Conservation (phyloP, 305 asterid genomes). For the Fraxinus nigra region DNA sequence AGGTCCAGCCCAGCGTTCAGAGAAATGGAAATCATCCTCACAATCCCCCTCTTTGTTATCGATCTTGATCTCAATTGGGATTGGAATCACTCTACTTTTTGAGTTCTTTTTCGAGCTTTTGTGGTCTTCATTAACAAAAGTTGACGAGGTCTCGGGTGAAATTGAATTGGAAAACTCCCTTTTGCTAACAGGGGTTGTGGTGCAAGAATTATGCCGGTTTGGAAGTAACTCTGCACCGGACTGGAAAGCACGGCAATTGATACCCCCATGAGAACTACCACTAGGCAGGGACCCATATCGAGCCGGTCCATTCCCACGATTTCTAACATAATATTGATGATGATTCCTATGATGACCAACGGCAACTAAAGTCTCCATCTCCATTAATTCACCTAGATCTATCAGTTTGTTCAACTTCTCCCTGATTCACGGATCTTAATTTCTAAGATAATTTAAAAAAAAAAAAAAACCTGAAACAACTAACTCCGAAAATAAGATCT, state of each 20-base stretch:
- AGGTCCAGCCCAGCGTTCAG: constrained; percentile 95
- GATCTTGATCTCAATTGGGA: constrained; percentile 44
- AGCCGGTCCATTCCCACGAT: constrained; percentile 34
- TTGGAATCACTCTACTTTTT: constrained; percentile 33
- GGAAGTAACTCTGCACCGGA: constrained; percentile 59
- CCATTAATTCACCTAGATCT: constrained; percentile 10
- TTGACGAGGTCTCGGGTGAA: constrained; percentile 45
- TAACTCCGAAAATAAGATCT: constrained; percentile 1
- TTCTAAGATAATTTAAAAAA: constrained; percentile 11
- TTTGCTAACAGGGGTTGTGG: constrained; percentile 35
- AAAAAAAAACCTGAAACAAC: constrained; percentile 1
- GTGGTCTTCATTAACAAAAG: constrained; percentile 23
- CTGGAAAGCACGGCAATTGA: constrained; percentile 70
- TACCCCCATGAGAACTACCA: constrained; percentile 40
- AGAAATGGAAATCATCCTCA: constrained; percentile 36
- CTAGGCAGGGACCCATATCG: constrained; percentile 51
- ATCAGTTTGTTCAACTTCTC: constrained; percentile 12
- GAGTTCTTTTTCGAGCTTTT: constrained; percentile 33
- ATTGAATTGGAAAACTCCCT: constrained; percentile 21
- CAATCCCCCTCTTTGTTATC: constrained; percentile 17
- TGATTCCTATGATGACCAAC: constrained; percentile 62
- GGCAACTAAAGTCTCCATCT: constrained; percentile 66
- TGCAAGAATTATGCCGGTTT: constrained; percentile 33
- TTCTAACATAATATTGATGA: constrained; percentile 49
- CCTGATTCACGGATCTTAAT: constrained; percentile 14